A percentile compares a stretch with the other conserved stretches of the same genome.
These are phyloP conservation scores for Hericium erinaceus DNA, from an alignment of 768 basidiomycete species.

Conservation along the genomic window DNA sequence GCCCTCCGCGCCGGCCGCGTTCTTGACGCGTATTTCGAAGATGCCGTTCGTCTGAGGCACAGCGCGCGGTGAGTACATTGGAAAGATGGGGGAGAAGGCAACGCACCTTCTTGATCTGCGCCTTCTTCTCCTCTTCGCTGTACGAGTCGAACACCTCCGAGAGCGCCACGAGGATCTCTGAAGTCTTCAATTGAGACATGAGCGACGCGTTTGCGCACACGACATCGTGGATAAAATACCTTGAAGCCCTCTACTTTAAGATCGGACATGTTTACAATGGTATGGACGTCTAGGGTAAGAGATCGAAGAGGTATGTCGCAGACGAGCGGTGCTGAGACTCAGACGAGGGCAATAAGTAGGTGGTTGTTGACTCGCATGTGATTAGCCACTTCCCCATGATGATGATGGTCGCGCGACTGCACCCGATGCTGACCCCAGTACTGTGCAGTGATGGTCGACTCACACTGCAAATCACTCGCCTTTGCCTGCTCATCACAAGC, in stretches of 20 bases:
- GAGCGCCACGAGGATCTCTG: slow-evolving; percentile 52
- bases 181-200: slow-evolving; percentile 38
- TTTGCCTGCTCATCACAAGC: too few relatives aligned
- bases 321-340: too few relatives aligned
- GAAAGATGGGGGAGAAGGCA: not conserved
- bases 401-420: too few relatives aligned
- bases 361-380: not conserved
- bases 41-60: slow-evolving; percentile 61
- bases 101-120: slow-evolving; percentile 67
- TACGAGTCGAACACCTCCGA: slow-evolving; percentile 40
- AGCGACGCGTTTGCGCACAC: not conserved
- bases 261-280: slow-evolving; percentile 11
- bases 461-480: too few relatives aligned
- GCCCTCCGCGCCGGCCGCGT: slow-evolving; percentile 57
- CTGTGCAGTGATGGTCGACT: too few relatives aligned
- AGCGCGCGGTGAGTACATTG: not conserved
- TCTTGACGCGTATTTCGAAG: slow-evolving; percentile 78
- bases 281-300: not conserved
- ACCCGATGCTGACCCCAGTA: too few relatives aligned
- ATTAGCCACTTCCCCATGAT: not conserved
- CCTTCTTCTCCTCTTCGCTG: slow-evolving; percentile 53
- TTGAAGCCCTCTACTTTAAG: slow-evolving; percentile 13
- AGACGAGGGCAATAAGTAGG: too few relatives aligned
- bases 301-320: too few relatives aligned
- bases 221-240: not conserved